A percentile compares a stretch with the other conserved stretches of the same genome.
phyloP scores from a whole-genome alignment of 805 yeast species.

The Pichia occidentalis region DNA sequence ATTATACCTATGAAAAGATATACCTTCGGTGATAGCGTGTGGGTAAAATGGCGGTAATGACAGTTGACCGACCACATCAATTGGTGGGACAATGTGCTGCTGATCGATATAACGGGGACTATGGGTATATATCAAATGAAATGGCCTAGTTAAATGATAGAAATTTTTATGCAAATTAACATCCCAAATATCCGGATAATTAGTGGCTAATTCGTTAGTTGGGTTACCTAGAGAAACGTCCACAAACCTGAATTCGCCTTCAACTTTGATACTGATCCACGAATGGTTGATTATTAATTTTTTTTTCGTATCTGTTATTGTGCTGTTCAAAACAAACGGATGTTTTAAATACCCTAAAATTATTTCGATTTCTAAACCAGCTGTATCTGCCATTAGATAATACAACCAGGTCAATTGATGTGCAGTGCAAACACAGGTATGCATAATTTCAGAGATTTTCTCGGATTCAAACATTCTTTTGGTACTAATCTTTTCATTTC shows the following conservation, averaged over 20 bases:
- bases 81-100: slow-evolving; percentile 82
- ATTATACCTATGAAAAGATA: slow-evolving; percentile 63
- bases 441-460: slow-evolving; percentile 25
- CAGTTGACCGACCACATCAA: slow-evolving; percentile 70
- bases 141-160: slow-evolving; percentile 75
- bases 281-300: slow-evolving; percentile 67
- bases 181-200: slow-evolving; percentile 34
- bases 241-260: slow-evolving; percentile 72
- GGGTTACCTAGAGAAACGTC: slow-evolving; percentile 65
- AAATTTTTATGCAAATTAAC: slow-evolving; percentile 18
- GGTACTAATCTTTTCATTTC: slow-evolving; percentile 29
- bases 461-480: slow-evolving; percentile 25
- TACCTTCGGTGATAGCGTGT: slow-evolving; percentile 55
- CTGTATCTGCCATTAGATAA: slow-evolving; percentile 59
- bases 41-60: slow-evolving; percentile 86
- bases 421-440: slow-evolving; percentile 24
- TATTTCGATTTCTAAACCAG: slow-evolving; percentile 68
- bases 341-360: slow-evolving; percentile 79
- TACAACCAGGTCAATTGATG: slow-evolving; percentile 75
- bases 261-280: slow-evolving; percentile 77
- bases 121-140: slow-evolving; percentile 73
- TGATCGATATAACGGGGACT: slow-evolving; percentile 72
- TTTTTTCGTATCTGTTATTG: slow-evolving; percentile 25
- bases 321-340: slow-evolving; percentile 53
- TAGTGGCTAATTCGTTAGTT: slow-evolving; percentile 41